Conservation (phyloP, 352 stramenopile genomes). For the Phytopythium litorale region DNA sequence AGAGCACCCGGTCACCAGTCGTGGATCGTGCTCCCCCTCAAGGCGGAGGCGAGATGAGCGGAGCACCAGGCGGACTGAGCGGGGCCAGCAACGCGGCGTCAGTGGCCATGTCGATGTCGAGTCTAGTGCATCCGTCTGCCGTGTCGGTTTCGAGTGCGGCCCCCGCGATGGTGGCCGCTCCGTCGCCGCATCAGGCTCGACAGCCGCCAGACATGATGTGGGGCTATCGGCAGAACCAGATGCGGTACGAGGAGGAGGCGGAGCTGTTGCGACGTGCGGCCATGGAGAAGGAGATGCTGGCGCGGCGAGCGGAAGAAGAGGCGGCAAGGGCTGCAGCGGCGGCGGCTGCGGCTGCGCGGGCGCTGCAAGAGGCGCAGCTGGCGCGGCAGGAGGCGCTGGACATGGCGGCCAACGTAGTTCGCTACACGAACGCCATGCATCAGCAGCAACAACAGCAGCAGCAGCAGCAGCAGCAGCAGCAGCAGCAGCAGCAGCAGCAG, state of each 20-base stretch:
- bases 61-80: background rate
- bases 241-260: constrained; percentile 69
- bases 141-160: constrained; percentile 20
- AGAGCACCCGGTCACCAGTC: background rate
- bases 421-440: constrained; percentile 72
- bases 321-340: constrained; percentile 64
- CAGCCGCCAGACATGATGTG: constrained; percentile 68
- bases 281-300: constrained; percentile 56
- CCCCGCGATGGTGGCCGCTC: constrained; percentile 18
- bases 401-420: constrained; percentile 69
- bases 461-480: constrained; percentile 22
- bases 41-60: background rate
- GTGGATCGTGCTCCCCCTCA: background rate
- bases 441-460: constrained; percentile 50
- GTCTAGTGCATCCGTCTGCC: constrained; percentile 10
- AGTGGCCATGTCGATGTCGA: constrained; percentile 6
- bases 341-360: constrained; percentile 60
- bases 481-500: constrained; percentile 41
- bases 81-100: constrained; percentile 12
- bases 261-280: constrained; percentile 60
- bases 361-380: constrained; percentile 72
- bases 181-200: constrained; percentile 20
- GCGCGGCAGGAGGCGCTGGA: constrained; percentile 79
- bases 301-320: constrained; percentile 78
- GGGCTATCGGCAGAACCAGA: constrained; percentile 63